Evolutionary conservation across 768 basidiomycete genomes (phyloP).

Genomic region (Cyclocybe cylindracea): DNA sequence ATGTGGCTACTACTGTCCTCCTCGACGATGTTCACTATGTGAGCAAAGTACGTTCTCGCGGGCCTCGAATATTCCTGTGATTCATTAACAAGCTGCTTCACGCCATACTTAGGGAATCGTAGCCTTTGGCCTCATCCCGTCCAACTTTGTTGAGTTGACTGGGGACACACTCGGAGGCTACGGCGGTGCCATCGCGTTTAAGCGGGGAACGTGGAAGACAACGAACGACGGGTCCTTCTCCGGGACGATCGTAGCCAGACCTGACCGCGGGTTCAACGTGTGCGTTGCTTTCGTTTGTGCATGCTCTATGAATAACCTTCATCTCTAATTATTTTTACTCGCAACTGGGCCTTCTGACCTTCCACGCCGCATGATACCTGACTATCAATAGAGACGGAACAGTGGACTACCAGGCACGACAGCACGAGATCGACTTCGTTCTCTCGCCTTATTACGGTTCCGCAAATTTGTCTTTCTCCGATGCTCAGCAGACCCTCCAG

Average conservation of each 20-base stretch:
- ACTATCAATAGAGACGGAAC: slow-evolving; percentile 40
- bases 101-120: slow-evolving; percentile 38
- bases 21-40: slow-evolving; percentile 39
- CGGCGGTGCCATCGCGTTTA: slow-evolving; percentile 52
- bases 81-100: background rate
- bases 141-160: slow-evolving; percentile 46
- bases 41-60: slow-evolving; percentile 32
- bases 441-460: slow-evolving; percentile 52
- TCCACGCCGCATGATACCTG: no score
- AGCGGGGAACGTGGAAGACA: slow-evolving; percentile 12
- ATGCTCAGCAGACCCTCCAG: slow-evolving; percentile 48
- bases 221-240: no score
- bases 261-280: no score
- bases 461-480: slow-evolving; percentile 41
- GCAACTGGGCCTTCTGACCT: no score
- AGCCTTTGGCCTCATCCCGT: slow-evolving; percentile 50
- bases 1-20: slow-evolving; percentile 17
- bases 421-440: slow-evolving; percentile 56
- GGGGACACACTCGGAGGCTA: slow-evolving; percentile 53
- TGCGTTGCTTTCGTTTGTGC: no score
- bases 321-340: no score
- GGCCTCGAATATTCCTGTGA: background rate
- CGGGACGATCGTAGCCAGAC: no score
- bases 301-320: no score
- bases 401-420: slow-evolving; percentile 57